Evolutionary conservation across 768 basidiomycete genomes (phyloP).

Genomic region (Postia placenta): DNA sequence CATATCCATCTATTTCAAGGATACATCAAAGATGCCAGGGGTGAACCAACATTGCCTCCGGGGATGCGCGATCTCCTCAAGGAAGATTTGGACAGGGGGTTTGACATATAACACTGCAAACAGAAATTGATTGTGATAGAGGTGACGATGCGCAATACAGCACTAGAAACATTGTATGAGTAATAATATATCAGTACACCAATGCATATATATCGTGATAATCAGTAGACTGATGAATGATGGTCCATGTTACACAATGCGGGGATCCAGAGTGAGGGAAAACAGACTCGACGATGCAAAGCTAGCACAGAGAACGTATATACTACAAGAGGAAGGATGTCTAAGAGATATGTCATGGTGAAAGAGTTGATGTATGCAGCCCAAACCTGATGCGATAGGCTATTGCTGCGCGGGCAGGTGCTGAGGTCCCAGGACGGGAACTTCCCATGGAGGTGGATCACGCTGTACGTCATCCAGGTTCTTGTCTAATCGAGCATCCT

Average conservation of each 20-base stretch:
- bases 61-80: slow-evolving; percentile 87
- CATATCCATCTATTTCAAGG: too few species aligned
- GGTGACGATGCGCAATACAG: too few species aligned
- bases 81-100: slow-evolving; percentile 81
- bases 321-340: not conserved
- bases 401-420: not conserved
- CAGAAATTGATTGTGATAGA: not conserved
- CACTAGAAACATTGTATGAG: not conserved
- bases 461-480: slow-evolving; percentile 72
- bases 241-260: not conserved
- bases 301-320: not conserved
- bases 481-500: slow-evolving; percentile 72
- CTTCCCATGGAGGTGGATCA: slow-evolving; percentile 53
- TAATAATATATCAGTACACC: slow-evolving; percentile 3
- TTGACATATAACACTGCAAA: slow-evolving; percentile 55
- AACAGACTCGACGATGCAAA: not conserved
- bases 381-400: not conserved
- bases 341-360: not conserved
- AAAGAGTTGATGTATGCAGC: not conserved
- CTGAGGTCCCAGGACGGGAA: slow-evolving; percentile 2
- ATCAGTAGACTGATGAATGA: not conserved
- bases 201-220: not conserved
- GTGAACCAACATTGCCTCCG: slow-evolving; percentile 76
- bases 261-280: not conserved
- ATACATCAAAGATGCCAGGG: slow-evolving; percentile 39